Percentiles rank a stretch among this genome's conserved stretches.
Evolutionary conservation across 768 basidiomycete genomes (phyloP).

Genomic region (Boletus fagicola): DNA sequence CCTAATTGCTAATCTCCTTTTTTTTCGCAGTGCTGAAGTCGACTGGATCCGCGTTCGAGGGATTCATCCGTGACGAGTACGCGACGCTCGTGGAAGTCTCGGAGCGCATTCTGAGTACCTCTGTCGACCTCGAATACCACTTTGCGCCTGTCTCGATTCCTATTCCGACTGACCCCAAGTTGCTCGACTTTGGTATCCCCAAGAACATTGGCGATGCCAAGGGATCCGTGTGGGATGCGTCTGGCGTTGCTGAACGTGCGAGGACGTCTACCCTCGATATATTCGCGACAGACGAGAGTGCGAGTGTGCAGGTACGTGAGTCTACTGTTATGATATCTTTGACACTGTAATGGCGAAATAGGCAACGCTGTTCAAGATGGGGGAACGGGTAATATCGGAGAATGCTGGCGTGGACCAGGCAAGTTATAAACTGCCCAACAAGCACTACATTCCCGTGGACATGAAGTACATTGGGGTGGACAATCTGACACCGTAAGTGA

Average conservation of each 20-base stretch:
- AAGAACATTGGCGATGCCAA: constrained; percentile 32
- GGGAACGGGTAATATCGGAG: constrained; percentile 63
- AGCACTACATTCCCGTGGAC: constrained; percentile 90
- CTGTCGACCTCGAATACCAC: constrained; percentile 72
- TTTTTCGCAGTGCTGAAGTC: constrained; percentile 73
- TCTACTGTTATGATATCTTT: background rate
- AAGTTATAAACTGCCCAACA: constrained; percentile 83
- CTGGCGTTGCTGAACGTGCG: constrained; percentile 50
- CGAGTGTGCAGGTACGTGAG: constrained; percentile 77
- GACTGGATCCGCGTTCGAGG: constrained; percentile 80
- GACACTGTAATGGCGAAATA: constrained; percentile 30
- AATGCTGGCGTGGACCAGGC: constrained; percentile 59
- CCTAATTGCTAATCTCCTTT: background rate
- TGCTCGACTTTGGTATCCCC: constrained; percentile 49
- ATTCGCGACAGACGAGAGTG: constrained; percentile 87
- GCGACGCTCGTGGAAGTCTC: constrained; percentile 83
- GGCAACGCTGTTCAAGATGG: constrained; percentile 94
- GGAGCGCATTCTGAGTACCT: constrained; percentile 90
- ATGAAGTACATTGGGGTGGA: constrained; percentile 72
- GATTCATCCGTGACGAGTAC: constrained; percentile 81
- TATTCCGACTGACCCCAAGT: constrained; percentile 49
- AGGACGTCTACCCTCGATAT: constrained; percentile 68
- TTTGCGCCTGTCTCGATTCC: constrained; percentile 51
- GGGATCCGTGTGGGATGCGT: constrained; percentile 60
- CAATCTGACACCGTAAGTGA: constrained; percentile 61